Conservation (phyloP, 352 stramenopile species). For the Phytophthora crassamura region DNA sequence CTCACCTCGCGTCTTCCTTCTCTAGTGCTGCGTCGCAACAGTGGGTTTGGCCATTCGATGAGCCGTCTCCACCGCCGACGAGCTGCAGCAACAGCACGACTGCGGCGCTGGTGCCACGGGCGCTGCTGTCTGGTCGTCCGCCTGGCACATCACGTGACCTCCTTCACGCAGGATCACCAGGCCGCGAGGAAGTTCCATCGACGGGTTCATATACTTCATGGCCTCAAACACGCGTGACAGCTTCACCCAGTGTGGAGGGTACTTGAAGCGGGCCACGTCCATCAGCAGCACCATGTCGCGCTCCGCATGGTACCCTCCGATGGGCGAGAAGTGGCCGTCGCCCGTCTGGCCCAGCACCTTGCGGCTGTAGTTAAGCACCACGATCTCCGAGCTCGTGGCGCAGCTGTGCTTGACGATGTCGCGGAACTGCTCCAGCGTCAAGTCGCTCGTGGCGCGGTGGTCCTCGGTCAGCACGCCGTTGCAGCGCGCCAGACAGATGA, state of each 20-base stretch:
- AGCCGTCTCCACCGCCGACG: constrained; percentile 31
- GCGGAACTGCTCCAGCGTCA: constrained; percentile 64
- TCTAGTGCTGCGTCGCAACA: constrained; percentile 16
- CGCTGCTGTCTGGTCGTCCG: constrained; percentile 25
- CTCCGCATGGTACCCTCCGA: constrained; percentile 93
- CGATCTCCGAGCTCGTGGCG: constrained; percentile 74
- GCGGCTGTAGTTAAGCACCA: constrained; percentile 94
- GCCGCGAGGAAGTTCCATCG: constrained; percentile 49
- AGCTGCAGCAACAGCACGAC: constrained; percentile 45
- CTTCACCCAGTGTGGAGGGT: constrained; percentile 90
- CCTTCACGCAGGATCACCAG: constrained; percentile 24
- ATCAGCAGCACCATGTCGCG: constrained; percentile 95
- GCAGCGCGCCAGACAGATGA: constrained; percentile 72
- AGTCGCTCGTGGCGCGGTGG: constrained; percentile 46
- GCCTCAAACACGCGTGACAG: constrained; percentile 58
- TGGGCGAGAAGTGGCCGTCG: constrained; percentile 96
- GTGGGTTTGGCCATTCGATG: constrained; percentile 31
- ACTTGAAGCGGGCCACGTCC: constrained; percentile 97
- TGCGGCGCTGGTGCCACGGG: constrained; percentile 22
- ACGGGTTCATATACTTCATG: constrained; percentile 58
- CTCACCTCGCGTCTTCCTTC: constrained; percentile 1
- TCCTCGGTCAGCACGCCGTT: constrained; percentile 65
- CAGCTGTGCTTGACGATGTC: constrained; percentile 80
- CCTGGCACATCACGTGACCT: background rate
- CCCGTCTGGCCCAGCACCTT: constrained; percentile 94